Evolutionary conservation across 805 yeast species (phyloP).

Genomic region (Kodamaea kaohsiungensis): DNA sequence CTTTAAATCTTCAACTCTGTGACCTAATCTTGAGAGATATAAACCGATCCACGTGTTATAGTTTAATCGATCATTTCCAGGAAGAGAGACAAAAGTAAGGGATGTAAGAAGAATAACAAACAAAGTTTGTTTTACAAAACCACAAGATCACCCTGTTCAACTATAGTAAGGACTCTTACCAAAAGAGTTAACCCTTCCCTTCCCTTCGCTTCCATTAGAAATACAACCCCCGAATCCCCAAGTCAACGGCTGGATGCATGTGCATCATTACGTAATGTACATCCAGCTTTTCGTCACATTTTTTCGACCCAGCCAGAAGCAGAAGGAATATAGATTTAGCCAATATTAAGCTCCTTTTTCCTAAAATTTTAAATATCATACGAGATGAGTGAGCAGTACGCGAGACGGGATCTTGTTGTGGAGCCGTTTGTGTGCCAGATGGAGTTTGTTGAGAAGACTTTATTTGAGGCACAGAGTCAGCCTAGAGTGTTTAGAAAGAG

Average conservation of each 20-base stretch:
- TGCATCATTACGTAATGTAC: background rate
- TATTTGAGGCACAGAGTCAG: constrained; percentile 35
- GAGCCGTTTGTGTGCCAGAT: constrained; percentile 38
- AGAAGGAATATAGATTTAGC: background rate
- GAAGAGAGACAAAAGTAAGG: too few species aligned
- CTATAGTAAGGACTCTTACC: too few species aligned
- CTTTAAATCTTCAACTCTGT: too few species aligned
- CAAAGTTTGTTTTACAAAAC: too few species aligned
- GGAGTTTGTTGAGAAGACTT: constrained; percentile 32
- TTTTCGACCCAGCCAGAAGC: background rate
- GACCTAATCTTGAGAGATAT: too few species aligned
- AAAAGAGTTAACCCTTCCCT: background rate
- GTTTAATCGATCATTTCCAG: too few species aligned
- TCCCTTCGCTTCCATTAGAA: background rate
- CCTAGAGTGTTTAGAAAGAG: constrained; percentile 19
- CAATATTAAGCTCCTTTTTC: background rate
- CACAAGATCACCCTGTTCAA: too few species aligned
- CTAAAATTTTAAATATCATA: background rate
- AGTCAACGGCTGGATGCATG: background rate
- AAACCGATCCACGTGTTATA: too few species aligned
- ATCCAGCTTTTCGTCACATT: background rate
- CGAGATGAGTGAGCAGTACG: constrained; percentile 4
- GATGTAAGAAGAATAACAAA: too few species aligned
- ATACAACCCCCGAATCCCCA: background rate
- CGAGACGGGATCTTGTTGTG: constrained; percentile 6